Conservation (phyloP, 495 filamentous ascomycete genomes). For the Pseudomonodictys pantanalensis region DNA sequence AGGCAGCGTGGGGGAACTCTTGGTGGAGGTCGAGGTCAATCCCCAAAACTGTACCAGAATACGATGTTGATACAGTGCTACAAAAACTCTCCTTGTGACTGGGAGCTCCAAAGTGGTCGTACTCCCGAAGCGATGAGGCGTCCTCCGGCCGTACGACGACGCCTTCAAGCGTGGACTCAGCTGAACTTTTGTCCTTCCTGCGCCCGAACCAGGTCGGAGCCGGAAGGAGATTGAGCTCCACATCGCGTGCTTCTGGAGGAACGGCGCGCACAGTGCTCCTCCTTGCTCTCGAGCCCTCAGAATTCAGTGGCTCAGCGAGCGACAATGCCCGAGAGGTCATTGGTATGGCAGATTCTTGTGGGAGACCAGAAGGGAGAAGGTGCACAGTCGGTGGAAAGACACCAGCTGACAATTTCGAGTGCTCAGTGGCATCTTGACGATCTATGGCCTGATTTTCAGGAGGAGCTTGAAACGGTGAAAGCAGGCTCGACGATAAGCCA, state of each 20-base stretch:
- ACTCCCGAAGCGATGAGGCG: slow-evolving; percentile 20
- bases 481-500: not conserved
- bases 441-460: not conserved
- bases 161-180: slow-evolving; percentile 11
- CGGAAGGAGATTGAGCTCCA: not conserved
- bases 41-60: slow-evolving; percentile 23
- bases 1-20: not conserved
- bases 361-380: not conserved
- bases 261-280: not conserved
- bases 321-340: not conserved
- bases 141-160: slow-evolving; percentile 6
- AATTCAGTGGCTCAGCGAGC: not conserved
- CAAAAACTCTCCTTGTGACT: slow-evolving; percentile 15
- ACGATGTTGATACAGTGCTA: slow-evolving; percentile 14
- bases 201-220: not conserved
- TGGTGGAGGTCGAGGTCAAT: slow-evolving; percentile 27
- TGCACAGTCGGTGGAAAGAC: not conserved
- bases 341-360: not conserved
- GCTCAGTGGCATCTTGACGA: not conserved
- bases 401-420: not conserved
- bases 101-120: slow-evolving; percentile 7
- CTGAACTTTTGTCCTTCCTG: slow-evolving; percentile 13
- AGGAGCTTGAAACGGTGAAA: not conserved
- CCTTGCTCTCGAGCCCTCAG: not conserved
- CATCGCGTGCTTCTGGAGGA: not conserved